Evolutionary conservation across 2,329 filamentous ascomycete species (phyloP).

Genomic region (Verticillium isaacii): DNA sequence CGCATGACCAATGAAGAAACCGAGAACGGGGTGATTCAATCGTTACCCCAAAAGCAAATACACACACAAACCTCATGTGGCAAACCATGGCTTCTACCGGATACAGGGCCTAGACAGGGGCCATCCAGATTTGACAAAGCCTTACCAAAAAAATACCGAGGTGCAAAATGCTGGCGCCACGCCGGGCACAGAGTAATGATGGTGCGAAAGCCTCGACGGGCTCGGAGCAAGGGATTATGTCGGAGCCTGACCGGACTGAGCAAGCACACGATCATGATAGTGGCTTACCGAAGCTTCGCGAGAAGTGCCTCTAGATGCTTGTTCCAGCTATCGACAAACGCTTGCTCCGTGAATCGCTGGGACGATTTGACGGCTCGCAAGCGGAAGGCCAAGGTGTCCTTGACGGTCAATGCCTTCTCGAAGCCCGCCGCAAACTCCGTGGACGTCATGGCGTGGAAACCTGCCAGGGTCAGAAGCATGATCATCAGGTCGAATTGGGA

Average conservation of each 20-base stretch:
- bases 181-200: not conserved
- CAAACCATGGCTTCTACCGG: not conserved
- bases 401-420: slow-evolving; percentile 67
- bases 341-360: slow-evolving; percentile 79
- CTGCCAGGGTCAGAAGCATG: slow-evolving; percentile 32
- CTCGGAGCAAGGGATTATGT: not conserved
- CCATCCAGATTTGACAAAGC: not conserved
- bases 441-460: slow-evolving; percentile 78
- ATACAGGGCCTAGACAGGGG: not conserved
- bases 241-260: not conserved
- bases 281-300: slow-evolving; percentile 23
- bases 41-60: slow-evolving; percentile 9
- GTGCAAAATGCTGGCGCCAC: not conserved
- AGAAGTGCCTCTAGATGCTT: slow-evolving; percentile 70
- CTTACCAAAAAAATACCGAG: not conserved
- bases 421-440: slow-evolving; percentile 79
- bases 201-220: not conserved
- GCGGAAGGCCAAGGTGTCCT: slow-evolving; percentile 71
- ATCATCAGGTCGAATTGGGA: not conserved
- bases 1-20: not conserved
- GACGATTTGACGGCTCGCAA: slow-evolving; percentile 72
- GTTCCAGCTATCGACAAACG: slow-evolving; percentile 78
- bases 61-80: slow-evolving; percentile 5
- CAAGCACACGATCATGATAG: not conserved
- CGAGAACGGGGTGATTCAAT: not conserved